A percentile compares a stretch with the other conserved stretches of the same genome.
These are phyloP conservation scores for Chlorella vulgaris DNA, from an alignment of 139 green algal species.

Conservation along the genomic window DNA sequence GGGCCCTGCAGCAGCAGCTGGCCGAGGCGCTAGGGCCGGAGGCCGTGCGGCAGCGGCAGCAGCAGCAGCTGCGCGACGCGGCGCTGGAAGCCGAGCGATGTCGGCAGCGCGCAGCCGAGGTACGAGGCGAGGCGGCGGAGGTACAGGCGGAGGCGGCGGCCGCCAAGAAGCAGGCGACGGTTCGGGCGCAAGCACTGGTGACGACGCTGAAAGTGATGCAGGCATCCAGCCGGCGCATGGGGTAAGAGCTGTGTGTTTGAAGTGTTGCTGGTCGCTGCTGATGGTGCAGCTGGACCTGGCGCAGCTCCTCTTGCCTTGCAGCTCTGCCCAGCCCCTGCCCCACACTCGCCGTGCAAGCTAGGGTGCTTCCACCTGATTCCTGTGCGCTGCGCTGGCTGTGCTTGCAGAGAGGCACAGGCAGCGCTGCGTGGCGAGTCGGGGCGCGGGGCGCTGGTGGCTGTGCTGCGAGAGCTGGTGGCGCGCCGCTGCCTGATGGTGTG, in stretches of 20 bases:
- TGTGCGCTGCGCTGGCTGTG: background rate
- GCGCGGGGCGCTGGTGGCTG: slow-evolving; percentile 30
- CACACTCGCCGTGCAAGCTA: too few species aligned
- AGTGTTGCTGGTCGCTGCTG: too few species aligned
- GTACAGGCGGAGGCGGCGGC: slow-evolving; percentile 16
- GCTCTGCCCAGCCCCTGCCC: too few species aligned
- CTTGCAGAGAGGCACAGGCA: slow-evolving; percentile 23
- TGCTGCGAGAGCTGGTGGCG: slow-evolving; percentile 48
- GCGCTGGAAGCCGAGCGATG: background rate
- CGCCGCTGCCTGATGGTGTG: slow-evolving; percentile 51
- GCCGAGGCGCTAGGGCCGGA: background rate
- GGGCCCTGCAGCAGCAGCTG: slow-evolving; percentile 1
- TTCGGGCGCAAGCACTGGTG: slow-evolving; percentile 35
- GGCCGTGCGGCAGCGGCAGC: background rate
- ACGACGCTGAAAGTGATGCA: slow-evolving; percentile 33
- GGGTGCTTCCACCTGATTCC: background rate
- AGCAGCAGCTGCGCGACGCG: background rate
- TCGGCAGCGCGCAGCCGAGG: background rate
- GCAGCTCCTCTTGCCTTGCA: too few species aligned
- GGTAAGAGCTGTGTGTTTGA: background rate
- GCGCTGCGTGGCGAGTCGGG: slow-evolving; percentile 43
- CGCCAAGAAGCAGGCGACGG: slow-evolving; percentile 14
- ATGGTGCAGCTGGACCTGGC: too few species aligned
- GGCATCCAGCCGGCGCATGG: slow-evolving; percentile 26
- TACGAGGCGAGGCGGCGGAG: background rate